phyloP scores from a whole-genome alignment of 2,329 filamentous ascomycete genomes.

The Neophaeococcomyces mojaviensis region DNA sequence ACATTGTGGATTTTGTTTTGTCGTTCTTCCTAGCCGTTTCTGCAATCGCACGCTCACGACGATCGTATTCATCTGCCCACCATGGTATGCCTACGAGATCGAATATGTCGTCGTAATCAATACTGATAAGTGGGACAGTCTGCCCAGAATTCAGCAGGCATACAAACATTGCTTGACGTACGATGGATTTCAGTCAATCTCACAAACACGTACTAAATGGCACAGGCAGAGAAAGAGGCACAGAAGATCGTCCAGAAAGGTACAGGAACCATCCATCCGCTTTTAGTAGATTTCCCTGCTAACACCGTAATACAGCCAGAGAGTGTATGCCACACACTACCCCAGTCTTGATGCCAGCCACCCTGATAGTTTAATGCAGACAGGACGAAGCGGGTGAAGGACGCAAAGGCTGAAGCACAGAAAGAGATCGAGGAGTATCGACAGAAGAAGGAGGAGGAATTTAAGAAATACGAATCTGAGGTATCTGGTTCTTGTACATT shows the following conservation, averaged over 20 bases:
- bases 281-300: conserved; percentile 26
- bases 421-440: conserved; percentile 95
- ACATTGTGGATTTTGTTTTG: no score
- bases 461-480: conserved; percentile 85
- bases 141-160: conserved; percentile 96
- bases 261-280: conserved; percentile 33
- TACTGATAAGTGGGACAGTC: conserved; percentile 55
- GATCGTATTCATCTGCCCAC: no score
- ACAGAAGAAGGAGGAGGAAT: conserved; percentile 83
- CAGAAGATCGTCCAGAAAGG: conserved; percentile 99
- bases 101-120: neutral
- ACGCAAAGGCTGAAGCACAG: conserved; percentile 91
- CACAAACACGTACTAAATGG: conserved; percentile 8
- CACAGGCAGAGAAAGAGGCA: conserved; percentile 88
- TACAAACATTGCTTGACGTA: conserved; percentile 98
- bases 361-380: conserved; percentile 41
- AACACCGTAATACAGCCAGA: conserved; percentile 53
- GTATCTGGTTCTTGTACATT: conserved; percentile 32
- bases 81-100: no score
- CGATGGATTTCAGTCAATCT: conserved; percentile 28
- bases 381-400: conserved; percentile 94
- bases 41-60: no score
- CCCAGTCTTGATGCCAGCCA: conserved; percentile 1
- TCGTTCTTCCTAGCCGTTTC: no score
- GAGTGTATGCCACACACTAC: conserved; percentile 58